phyloP scores from a whole-genome alignment of 352 stramenopile species.

The Plasmopara muralis region DNA sequence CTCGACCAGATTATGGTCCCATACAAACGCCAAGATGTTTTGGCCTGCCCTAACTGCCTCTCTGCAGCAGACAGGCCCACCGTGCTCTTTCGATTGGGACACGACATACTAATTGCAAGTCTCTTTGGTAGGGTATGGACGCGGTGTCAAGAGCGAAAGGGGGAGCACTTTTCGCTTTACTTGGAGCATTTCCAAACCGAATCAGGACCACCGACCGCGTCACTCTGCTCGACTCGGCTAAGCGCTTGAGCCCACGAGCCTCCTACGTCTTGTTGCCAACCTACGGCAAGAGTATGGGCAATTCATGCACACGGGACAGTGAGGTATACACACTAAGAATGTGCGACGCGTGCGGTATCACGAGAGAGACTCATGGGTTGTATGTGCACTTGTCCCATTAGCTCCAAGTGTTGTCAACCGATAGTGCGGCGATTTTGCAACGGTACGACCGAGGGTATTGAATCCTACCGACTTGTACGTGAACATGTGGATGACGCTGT shows the following conservation, averaged over 20 bases:
- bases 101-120: too few relatives aligned
- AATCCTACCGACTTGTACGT: background rate
- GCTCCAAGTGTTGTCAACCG: slow-evolving; percentile 62
- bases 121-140: too few relatives aligned
- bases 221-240: slow-evolving; percentile 9
- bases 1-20: too few relatives aligned
- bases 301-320: slow-evolving; percentile 52
- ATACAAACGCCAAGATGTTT: too few relatives aligned
- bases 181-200: slow-evolving; percentile 25
- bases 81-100: too few relatives aligned
- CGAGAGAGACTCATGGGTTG: background rate
- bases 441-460: slow-evolving; percentile 21
- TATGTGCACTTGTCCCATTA: slow-evolving; percentile 6
- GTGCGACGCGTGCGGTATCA: background rate
- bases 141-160: slow-evolving; percentile 3
- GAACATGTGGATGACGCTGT: background rate
- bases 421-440: slow-evolving; percentile 36
- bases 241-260: too few relatives aligned
- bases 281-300: slow-evolving; percentile 32
- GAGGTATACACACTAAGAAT: slow-evolving; percentile 24
- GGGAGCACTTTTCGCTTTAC: slow-evolving; percentile 25
- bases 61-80: too few relatives aligned
- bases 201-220: slow-evolving; percentile 10
- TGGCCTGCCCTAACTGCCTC: too few relatives aligned
- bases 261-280: background rate